Evolutionary conservation across 2,329 filamentous ascomycete species (phyloP), one percentile per base, ranked within the genome.

Genomic region (Aspergillus ustus): DNA sequence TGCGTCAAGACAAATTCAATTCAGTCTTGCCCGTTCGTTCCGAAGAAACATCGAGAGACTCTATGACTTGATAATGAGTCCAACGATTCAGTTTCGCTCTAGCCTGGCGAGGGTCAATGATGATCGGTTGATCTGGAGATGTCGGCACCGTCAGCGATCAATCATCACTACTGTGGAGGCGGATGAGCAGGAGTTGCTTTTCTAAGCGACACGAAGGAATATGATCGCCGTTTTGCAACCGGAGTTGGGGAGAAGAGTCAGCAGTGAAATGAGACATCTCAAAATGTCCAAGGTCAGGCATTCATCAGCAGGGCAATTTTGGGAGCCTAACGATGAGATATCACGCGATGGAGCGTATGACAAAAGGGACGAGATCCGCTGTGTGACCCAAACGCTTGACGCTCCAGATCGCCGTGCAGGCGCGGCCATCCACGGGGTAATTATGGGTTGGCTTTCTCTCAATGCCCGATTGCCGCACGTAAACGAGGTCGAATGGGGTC

Each of bases 321-420:
- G 45, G 50, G 46, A 57, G 59, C 46, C 62, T 59, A 62, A 65
- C 59, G 25, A 60, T 57, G 45, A 34, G 58, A 43, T 52, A 60
- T 66, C 65, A 67, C 63, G 62, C 65, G 63, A 64, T 61, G 46
- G 46, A 37, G 46, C 46, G 49, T 46, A 28, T 45, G 50, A 49
- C 40, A 61, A 45, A 57, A 34, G 28, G 52, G 57, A 61, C 34
- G 40, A 48, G 22, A 25, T 48, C 43, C 17, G 19, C 53, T 48
- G 43, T 56, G 43, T 34, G 25, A 48, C 40, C 43, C 13, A 34
- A 57, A 62, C 49, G 51, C 50, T 43, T 52, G 50, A 37, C 22
- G 34, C 50, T 40, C 29, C 51, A 45, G 60, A 52, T 67, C 57
- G 57, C 55, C 51, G 61, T 61, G 64, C 54, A 57, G 43, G 51